Evolutionary conservation across 345 rosid species (phyloP).

Genomic region (Kernera saxatilis): DNA sequence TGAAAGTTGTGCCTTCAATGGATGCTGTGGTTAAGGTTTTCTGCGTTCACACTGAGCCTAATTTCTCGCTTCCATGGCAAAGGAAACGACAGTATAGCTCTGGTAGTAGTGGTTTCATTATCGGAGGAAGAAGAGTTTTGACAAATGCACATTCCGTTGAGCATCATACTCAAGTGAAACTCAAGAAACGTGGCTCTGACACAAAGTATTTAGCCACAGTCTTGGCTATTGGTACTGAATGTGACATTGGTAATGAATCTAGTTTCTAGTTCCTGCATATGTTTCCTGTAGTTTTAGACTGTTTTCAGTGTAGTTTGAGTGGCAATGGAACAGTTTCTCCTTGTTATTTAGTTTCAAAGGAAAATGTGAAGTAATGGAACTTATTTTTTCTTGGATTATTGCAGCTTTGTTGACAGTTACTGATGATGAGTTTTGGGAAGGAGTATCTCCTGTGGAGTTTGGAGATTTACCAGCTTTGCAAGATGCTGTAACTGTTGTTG

Average conservation of each 20-base stretch:
- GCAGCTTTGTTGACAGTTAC: slow-evolving; percentile 48
- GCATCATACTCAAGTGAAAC: slow-evolving; percentile 87
- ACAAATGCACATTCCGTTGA: slow-evolving; percentile 96
- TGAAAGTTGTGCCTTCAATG: slow-evolving; percentile 72
- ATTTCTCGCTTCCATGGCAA: slow-evolving; percentile 92
- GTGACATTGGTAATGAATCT: slow-evolving; percentile 68
- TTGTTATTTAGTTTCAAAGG: neutral
- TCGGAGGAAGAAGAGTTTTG: slow-evolving; percentile 67
- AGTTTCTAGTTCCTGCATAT: neutral
- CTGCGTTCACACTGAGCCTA: slow-evolving; percentile 90
- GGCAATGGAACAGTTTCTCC: neutral
- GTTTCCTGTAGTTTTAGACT: neutral
- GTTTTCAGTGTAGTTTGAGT: neutral
- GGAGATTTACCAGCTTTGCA: slow-evolving; percentile 92
- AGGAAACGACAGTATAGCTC: slow-evolving; percentile 84
- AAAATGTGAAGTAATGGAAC: neutral
- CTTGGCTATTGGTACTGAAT: slow-evolving; percentile 83
- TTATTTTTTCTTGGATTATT: neutral
- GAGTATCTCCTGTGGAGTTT: slow-evolving; percentile 76
- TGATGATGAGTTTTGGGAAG: slow-evolving; percentile 96
- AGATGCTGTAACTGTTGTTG: slow-evolving; percentile 96
- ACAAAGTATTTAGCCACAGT: slow-evolving; percentile 86
- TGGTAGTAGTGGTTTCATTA: slow-evolving; percentile 77
- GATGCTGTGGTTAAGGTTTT: slow-evolving; percentile 92
- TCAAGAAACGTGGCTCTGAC: slow-evolving; percentile 90